Conservation (phyloP, 768 basidiomycete genomes). For the Piloderma croceum region DNA sequence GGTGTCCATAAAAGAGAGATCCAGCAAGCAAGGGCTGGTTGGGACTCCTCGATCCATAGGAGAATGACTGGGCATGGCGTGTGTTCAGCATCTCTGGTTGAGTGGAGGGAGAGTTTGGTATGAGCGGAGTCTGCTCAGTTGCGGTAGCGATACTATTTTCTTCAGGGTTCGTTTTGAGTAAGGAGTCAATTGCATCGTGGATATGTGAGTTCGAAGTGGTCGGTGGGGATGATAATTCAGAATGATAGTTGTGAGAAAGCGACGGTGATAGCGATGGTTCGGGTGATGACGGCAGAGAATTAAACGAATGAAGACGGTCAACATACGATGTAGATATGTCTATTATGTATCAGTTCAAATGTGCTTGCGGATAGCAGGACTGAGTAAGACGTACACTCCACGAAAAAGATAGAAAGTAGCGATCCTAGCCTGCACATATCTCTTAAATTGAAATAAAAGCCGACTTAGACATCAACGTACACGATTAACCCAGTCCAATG, state of each 20-base stretch:
- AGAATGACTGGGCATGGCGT: too few species aligned
- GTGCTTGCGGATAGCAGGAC: neutral
- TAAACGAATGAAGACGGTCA: constrained; percentile 58
- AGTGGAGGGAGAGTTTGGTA: too few species aligned
- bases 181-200: too few species aligned
- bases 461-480: constrained; percentile 38
- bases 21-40: too few species aligned
- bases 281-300: constrained; percentile 45
- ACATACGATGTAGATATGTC: constrained; percentile 75
- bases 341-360: constrained; percentile 23
- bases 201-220: neutral
- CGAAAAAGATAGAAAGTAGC: constrained; percentile 63
- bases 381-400: constrained; percentile 59
- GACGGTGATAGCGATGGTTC: constrained; percentile 24
- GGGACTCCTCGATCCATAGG: too few species aligned
- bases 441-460: neutral
- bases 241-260: constrained; percentile 2
- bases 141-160: too few species aligned
- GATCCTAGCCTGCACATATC: constrained; percentile 46
- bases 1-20: too few species aligned
- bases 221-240: constrained; percentile 5
- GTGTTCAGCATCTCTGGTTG: too few species aligned
- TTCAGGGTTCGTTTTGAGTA: too few species aligned
- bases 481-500: constrained; percentile 67
- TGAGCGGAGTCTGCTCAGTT: too few species aligned